phyloP scores from a whole-genome alignment of 352 stramenopile genomes.

The Halophytophthora polymorphica region DNA sequence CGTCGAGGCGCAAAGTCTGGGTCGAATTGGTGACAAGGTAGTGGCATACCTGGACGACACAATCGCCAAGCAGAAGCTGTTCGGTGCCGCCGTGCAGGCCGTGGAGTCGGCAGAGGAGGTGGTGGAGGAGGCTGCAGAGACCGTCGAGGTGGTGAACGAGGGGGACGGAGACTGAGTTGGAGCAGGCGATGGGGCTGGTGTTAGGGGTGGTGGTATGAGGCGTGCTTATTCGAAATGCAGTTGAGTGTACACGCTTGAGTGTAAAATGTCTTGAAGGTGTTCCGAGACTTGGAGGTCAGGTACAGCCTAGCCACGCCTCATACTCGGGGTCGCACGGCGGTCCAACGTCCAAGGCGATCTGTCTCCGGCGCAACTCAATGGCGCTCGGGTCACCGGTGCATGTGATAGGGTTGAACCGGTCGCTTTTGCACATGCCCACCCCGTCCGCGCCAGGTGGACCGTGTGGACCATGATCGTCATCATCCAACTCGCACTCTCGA shows the following conservation, averaged over 20 bases:
- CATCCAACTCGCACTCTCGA: constrained; percentile 19
- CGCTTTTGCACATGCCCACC: constrained; percentile 27
- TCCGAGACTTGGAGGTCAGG: not conserved
- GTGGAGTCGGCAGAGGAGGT: not conserved
- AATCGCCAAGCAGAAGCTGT: constrained; percentile 14
- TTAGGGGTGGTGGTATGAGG: too few species aligned
- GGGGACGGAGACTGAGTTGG: too few species aligned
- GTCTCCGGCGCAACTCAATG: constrained; percentile 18
- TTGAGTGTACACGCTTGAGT: too few species aligned
- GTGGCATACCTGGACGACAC: constrained; percentile 49
- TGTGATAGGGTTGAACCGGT: constrained; percentile 19
- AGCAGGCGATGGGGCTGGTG: too few species aligned
- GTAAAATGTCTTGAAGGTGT: not conserved
- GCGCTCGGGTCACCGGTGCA: constrained; percentile 8
- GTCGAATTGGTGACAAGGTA: constrained; percentile 62
- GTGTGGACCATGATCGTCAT: not conserved
- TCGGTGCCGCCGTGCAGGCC: not conserved
- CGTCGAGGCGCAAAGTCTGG: constrained; percentile 49
- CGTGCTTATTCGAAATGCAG: too few species aligned
- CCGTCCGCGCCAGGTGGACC: not conserved
- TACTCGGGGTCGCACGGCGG: constrained; percentile 12
- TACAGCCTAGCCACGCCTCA: constrained; percentile 28
- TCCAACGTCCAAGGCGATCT: constrained; percentile 24
- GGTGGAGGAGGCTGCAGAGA: not conserved
- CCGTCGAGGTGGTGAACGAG: too few species aligned